Evolutionary conservation across 805 yeast genomes (phyloP).

Genomic region (Scheffersomyces lignosus): DNA sequence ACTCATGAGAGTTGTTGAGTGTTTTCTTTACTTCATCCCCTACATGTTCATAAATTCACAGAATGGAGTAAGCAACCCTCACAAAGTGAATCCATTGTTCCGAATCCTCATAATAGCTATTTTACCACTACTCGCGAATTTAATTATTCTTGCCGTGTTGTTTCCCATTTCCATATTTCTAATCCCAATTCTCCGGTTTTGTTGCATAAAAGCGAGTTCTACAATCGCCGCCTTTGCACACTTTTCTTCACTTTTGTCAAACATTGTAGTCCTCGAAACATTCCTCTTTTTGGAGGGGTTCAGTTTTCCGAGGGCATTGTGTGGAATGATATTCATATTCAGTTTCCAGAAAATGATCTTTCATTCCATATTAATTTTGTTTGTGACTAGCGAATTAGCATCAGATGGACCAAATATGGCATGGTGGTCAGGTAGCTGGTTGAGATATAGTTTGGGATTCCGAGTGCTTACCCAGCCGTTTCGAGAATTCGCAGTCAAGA

Average conservation of each 20-base stretch:
- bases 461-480: conserved; percentile 42
- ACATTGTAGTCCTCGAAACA: conserved; percentile 34
- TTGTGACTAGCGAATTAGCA: conserved; percentile 43
- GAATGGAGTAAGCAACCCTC: conserved; percentile 60
- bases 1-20: neutral
- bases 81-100: conserved; percentile 50
- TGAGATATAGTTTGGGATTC: conserved; percentile 37
- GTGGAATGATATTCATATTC: conserved; percentile 39
- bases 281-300: conserved; percentile 44
- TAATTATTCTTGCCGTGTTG: conserved; percentile 26
- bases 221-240: conserved; percentile 44
- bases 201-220: conserved; percentile 33
- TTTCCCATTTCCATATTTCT: conserved; percentile 37
- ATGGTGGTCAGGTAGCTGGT: conserved; percentile 60
- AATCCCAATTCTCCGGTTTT: conserved; percentile 35
- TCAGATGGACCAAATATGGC: conserved; percentile 43
- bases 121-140: conserved; percentile 48
- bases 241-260: conserved; percentile 29
- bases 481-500: conserved; percentile 47
- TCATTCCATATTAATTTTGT: conserved; percentile 27
- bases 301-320: conserved; percentile 37
- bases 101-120: conserved; percentile 57
- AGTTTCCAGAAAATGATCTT: conserved; percentile 37
- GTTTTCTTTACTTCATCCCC: conserved; percentile 46
- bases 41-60: conserved; percentile 83